Evolutionary conservation across 352 stramenopile species (phyloP), one percentile per base, ranked within the genome.

Genomic region (Globisporangium carolinianum): DNA sequence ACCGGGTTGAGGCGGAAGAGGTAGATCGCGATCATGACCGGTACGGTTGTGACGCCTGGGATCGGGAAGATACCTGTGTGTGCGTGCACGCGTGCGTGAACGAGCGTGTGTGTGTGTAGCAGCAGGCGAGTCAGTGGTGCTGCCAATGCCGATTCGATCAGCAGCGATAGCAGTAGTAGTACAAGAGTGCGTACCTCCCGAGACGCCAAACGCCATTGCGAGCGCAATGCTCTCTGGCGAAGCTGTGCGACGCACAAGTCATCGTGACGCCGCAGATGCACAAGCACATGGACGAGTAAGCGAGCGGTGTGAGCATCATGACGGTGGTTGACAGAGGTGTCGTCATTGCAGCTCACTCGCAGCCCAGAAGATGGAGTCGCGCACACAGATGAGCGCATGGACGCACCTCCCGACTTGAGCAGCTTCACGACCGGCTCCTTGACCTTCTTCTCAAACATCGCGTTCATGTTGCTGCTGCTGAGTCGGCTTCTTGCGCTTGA

Each of bases 1-100:
- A 91, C 77, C 9, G 83, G 75, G 53, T 93, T 93, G 37, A 93
- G 67, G n/a, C 76, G 67, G 60, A 93, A 88, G 52, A 89, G 63
- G 63, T 88, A 87, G 55, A 91, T 87, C 51, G 76, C 78, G 14
- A 76, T 61, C 77, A 90, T 89, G 36, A 89, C 75, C 8, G 81
- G 83, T 37, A 93, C 60, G 8, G 75, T 88, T 24, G 80, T 91
- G 12, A 90, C 60, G 17, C 83, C 83, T 39, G 80, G 80, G 50
- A 93, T 76, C n/a, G 83, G 83, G 59, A 93, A 91, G 37, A 93
- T 78, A 32, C 83, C 75, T 85, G 36, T 15, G 32, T 14, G 10
- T 3, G 24, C 24, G 24, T 47, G 24, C 7, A 43, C 7, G 7
- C 39, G 39, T 8, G 39, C 1, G 39, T 43, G 39, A 43, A 5